phyloP scores from a whole-genome alignment of 164 flowering plant species.

The Cinnamomum chago region DNA sequence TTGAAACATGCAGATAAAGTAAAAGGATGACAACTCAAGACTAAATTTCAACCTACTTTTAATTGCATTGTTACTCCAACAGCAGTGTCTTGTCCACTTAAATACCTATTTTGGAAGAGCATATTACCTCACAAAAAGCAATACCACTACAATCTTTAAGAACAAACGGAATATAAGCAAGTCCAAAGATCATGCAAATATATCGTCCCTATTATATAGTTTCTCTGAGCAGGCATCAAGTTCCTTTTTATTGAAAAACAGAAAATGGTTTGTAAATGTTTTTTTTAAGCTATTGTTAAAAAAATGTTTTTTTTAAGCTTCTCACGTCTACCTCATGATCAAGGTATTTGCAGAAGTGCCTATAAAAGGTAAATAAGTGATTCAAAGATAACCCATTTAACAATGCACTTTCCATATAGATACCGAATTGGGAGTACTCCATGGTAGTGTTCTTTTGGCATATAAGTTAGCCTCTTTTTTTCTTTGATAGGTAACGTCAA shows the following conservation, averaged over 20 bases:
- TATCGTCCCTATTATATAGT: background rate
- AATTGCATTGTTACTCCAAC: background rate
- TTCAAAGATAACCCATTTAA: background rate
- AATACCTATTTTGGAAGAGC: background rate
- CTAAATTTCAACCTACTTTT: background rate
- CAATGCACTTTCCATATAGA: background rate
- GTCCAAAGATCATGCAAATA: background rate
- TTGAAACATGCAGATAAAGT: background rate
- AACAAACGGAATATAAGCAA: background rate
- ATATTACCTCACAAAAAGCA: background rate
- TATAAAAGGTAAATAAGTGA: background rate
- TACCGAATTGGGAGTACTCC: background rate
- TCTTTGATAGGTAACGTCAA: no score
- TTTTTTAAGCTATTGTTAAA: background rate
- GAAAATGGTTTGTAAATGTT: background rate
- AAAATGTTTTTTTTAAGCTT: background rate
- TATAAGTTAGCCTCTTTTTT: no score
- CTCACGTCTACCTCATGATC: background rate
- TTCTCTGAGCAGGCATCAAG: background rate
- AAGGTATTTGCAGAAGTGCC: background rate
- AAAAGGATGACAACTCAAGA: background rate
- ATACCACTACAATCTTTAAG: background rate
- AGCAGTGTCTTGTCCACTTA: background rate
- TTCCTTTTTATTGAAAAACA: background rate
- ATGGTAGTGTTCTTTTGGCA: background rate